Evolutionary conservation across 148 eudicot species (phyloP), one percentile per base, ranked within the genome.

Genomic region (Cornus controversa): DNA sequence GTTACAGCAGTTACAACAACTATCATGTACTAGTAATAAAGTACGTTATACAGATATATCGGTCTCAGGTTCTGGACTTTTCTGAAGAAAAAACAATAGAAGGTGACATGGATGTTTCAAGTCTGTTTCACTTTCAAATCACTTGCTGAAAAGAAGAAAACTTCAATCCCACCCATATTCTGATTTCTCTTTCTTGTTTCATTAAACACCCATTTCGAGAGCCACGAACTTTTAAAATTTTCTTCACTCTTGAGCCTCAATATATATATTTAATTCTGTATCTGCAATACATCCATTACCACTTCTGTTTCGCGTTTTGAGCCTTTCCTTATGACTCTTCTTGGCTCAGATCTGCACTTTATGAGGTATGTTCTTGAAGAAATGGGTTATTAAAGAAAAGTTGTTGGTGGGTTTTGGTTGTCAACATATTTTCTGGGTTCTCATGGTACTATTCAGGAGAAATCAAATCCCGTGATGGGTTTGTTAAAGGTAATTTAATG

Each of bases 401-500:
- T 1, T 45, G 57, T 70, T 71, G 27, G 63, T 60, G 64, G 64
- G 64, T 60, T 60, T 60, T 60, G 64, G 20, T 6, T 60, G 24
- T 60, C 57, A 50, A 13, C 20, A 13, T 1, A 50, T 50, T 18
- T 50, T 50, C 10, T 8, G 2, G 14, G 13, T 47, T 47, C 53
- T 47, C 53, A 47, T 4, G 53, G 53, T 47, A 47, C 14, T 47
- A 47, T 47, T 50, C 66, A 26, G 50, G 71, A 31, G 26, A 27
- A 50, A 72, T 73, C 67, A 58, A 36, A 54, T 34, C 45, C 76
- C 11, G 14, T 27, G 10, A 31, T 42, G 25, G 27, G 24, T 72
- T 27, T 72, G 31, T 23, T 23, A 58, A 70, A 71, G 63, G 74
- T 71, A 71, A 53, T 22, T 25, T 71, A n/a, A 26, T 18, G 23